phyloP scores from a whole-genome alignment of 306 rosid species.

The Carpinus viminea region DNA sequence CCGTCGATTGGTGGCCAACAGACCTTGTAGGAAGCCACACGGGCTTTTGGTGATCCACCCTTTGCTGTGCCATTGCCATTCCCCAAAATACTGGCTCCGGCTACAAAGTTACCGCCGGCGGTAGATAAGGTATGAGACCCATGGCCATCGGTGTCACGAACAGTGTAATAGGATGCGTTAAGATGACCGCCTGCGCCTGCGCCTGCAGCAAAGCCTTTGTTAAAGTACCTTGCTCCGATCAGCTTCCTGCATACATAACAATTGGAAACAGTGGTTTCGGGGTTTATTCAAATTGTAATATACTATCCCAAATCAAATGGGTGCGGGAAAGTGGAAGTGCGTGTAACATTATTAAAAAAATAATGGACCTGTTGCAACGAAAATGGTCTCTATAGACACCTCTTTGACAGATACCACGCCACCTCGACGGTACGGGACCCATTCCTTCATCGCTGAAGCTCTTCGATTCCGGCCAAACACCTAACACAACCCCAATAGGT shows the following conservation, averaged over 20 bases:
- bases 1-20: slow-evolving; percentile 51
- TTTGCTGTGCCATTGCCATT: slow-evolving; percentile 70
- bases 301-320: too few species aligned
- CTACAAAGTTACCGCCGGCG: slow-evolving; percentile 66
- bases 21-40: slow-evolving; percentile 76
- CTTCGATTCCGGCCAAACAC: slow-evolving; percentile 74
- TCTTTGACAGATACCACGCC: slow-evolving; percentile 65
- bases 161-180: slow-evolving; percentile 9
- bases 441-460: slow-evolving; percentile 66
- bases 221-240: slow-evolving; percentile 76
- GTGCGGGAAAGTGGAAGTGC: too few species aligned
- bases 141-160: slow-evolving; percentile 70
- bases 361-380: slow-evolving; percentile 56
- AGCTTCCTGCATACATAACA: slow-evolving; percentile 52
- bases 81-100: slow-evolving; percentile 47
- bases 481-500: slow-evolving; percentile 15
- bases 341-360: neutral
- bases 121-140: slow-evolving; percentile 92
- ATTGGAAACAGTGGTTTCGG: neutral
- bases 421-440: slow-evolving; percentile 60
- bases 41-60: slow-evolving; percentile 88
- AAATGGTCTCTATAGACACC: slow-evolving; percentile 26
- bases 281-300: too few species aligned
- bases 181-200: neutral
- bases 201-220: slow-evolving; percentile 43